Base-by-base conservation (phyloP, 2,329 filamentous ascomycete genomes). In the Fonsecaea multimorphosa region DNA sequence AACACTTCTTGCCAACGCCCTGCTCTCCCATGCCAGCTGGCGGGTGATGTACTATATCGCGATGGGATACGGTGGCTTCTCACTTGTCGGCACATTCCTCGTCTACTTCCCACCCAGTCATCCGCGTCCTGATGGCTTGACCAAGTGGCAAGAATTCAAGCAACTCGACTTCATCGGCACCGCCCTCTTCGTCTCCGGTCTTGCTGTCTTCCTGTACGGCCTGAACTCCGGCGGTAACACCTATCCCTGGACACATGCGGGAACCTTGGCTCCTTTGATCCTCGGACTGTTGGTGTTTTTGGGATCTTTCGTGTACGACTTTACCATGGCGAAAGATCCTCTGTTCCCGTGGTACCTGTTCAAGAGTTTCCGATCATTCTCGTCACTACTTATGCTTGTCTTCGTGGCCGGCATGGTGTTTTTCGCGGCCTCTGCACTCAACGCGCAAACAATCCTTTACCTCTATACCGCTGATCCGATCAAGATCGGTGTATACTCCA, bases 11-110 rank as follows among this genome's bases (percentile, higher is more conserved):
- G 57, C 67, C 49, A 67, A 65, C 49, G 58, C 67, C 16, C 63
- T 68, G 19, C 56, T 70, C 22, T 58, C 65, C 34, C 77, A 80
- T n/a, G 78, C 74, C 53, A 88, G 86, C 85, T 78, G 86, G 64
- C 87, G 82, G 67, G 79, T 85, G 31, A 85, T 85, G 8, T 73
- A 85, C 11, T 75, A 87, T 14, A 82, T 84, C 22, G 82, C 79
- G 29, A 72, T 83, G 22, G 87, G 84, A 82, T 78, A 82, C 12
- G 79, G 82, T 46, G 85, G 83, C 3, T 77, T 88, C 46, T 68
- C 84, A 3, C 74, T 86, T 34, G 82, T 83, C 2, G 75, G 79
- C 6, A 71, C 85, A 58, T 85, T 65, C 49, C 46, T 62, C 49
- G 66, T 84, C 73, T 87, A 86, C 74, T 80, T 80, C 67, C 84